These are phyloP conservation scores for Backusella mclennaniae DNA, from an alignment of 192 early-diverging fungal genomes.

Conservation along the genomic window DNA sequence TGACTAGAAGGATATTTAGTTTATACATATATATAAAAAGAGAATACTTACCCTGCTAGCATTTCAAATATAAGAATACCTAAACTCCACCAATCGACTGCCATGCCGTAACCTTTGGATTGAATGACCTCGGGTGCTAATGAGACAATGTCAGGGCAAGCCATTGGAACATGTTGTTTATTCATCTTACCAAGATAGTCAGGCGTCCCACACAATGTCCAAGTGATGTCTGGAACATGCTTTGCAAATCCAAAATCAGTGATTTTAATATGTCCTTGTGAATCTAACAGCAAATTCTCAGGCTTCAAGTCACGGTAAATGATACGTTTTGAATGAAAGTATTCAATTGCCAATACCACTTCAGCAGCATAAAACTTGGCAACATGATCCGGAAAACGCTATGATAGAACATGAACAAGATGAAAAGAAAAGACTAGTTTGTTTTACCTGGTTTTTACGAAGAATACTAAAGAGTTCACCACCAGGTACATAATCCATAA, in stretches of 20 bases:
- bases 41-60: conserved; percentile 66
- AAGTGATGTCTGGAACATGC: conserved; percentile 62
- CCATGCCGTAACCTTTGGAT: conserved; percentile 92
- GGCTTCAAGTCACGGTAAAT: conserved; percentile 97
- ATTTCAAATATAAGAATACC: conserved; percentile 98
- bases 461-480: conserved; percentile 96
- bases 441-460: conserved; percentile 65
- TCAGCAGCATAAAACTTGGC: conserved; percentile 94
- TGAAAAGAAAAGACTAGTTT: no score
- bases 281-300: conserved; percentile 83
- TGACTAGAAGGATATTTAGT: conserved; percentile 35
- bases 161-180: not conserved
- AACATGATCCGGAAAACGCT: conserved; percentile 89
- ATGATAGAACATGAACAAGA: conserved; percentile 31
- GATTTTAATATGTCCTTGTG: conserved; percentile 91
- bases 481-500: conserved; percentile 93
- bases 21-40: no score
- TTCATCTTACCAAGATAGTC: conserved; percentile 67
- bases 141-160: conserved; percentile 22
- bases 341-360: conserved; percentile 90
- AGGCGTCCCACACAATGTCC: conserved; percentile 97
- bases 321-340: conserved; percentile 86
- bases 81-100: conserved; percentile 99
- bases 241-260: conserved; percentile 99
- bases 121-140: conserved; percentile 96